Percentiles rank a stretch among this genome's conserved stretches.
phyloP scores from a whole-genome alignment of 345 rosid species.

The Lumnitzera littorea region DNA sequence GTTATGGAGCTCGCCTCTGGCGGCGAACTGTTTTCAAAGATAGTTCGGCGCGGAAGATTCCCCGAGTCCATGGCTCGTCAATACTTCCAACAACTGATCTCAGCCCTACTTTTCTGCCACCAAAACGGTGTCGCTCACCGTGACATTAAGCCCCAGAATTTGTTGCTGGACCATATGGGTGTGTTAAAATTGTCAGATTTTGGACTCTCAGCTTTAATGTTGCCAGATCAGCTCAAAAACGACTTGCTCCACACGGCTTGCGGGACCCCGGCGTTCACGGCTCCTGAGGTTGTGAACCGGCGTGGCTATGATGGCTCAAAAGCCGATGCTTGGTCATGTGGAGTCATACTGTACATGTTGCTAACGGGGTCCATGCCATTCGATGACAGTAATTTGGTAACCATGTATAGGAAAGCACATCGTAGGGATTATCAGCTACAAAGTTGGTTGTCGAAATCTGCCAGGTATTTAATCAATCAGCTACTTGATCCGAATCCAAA shows the following conservation, averaged over 20 bases:
- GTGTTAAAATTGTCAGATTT: slow-evolving; percentile 74
- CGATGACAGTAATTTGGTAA: slow-evolving; percentile 40
- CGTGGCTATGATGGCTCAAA: slow-evolving; percentile 57
- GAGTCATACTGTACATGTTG: slow-evolving; percentile 59
- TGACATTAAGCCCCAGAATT: slow-evolving; percentile 81
- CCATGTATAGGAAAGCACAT: slow-evolving; percentile 51
- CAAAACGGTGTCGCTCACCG: slow-evolving; percentile 82
- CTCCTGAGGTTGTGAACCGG: slow-evolving; percentile 64
- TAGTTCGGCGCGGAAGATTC: slow-evolving; percentile 40
- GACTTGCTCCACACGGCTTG: slow-evolving; percentile 70
- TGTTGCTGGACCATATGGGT: slow-evolving; percentile 57
- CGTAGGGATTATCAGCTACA: slow-evolving; percentile 55
- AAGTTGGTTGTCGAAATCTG: slow-evolving; percentile 43
- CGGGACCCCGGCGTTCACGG: slow-evolving; percentile 69
- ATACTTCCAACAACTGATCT: slow-evolving; percentile 65
- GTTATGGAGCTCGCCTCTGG: slow-evolving; percentile 76
- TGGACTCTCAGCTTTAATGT: slow-evolving; percentile 45
- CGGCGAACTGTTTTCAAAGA: slow-evolving; percentile 53
- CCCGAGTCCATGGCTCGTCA: slow-evolving; percentile 48
- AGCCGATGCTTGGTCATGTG: slow-evolving; percentile 93
- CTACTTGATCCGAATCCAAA: slow-evolving; percentile 76
- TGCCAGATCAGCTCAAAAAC: slow-evolving; percentile 46
- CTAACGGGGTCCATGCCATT: slow-evolving; percentile 59
- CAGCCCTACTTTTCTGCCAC: slow-evolving; percentile 78
- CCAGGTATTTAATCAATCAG: slow-evolving; percentile 36